These are phyloP conservation scores for Cadophora sp. DNA, from an alignment of 2,329 filamentous ascomycete genomes.

Conservation along the genomic window DNA sequence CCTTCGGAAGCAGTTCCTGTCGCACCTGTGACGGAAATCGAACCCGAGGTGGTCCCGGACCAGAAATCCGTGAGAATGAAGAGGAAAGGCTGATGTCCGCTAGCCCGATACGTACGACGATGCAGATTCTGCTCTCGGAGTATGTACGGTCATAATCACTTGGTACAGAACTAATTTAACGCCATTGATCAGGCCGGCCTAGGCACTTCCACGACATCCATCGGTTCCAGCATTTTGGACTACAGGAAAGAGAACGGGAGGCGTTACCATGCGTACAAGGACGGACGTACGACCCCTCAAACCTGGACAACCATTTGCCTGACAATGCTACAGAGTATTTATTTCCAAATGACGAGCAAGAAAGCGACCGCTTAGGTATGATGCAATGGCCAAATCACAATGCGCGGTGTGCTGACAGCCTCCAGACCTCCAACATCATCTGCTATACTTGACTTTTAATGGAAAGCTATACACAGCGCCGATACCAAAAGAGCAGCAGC, in stretches of 20 bases:
- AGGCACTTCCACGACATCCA: slow-evolving; percentile 17
- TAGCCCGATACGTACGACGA: not conserved
- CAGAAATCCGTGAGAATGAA: too few species aligned
- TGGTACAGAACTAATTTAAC: not conserved
- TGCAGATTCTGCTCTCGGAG: not conserved
- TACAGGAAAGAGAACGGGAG: slow-evolving; percentile 25
- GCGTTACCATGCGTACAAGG: slow-evolving; percentile 30
- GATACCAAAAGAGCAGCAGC: slow-evolving; percentile 10
- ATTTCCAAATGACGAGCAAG: slow-evolving; percentile 20
- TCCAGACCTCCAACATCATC: slow-evolving; percentile 29
- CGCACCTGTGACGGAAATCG: not conserved
- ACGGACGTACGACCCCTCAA: slow-evolving; percentile 1
- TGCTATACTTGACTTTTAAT: slow-evolving; percentile 24
- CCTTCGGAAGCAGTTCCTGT: not conserved
- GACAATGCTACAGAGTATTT: slow-evolving; percentile 6
- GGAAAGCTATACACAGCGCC: slow-evolving; percentile 14
- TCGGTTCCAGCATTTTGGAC: slow-evolving; percentile 16
- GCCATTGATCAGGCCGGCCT: not conserved
- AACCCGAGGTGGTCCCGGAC: not conserved
- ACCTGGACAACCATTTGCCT: slow-evolving; percentile 38
- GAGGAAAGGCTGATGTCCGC: not conserved
- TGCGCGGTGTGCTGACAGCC: not conserved
- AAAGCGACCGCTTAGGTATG: slow-evolving; percentile 49
- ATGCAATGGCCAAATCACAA: not conserved
- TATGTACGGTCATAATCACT: not conserved